A percentile compares a stretch with the other conserved stretches of the same genome.
These are phyloP conservation scores for Smallanthus sonchifolius DNA, from an alignment of 129 eudicot species.

Conservation along the genomic window DNA sequence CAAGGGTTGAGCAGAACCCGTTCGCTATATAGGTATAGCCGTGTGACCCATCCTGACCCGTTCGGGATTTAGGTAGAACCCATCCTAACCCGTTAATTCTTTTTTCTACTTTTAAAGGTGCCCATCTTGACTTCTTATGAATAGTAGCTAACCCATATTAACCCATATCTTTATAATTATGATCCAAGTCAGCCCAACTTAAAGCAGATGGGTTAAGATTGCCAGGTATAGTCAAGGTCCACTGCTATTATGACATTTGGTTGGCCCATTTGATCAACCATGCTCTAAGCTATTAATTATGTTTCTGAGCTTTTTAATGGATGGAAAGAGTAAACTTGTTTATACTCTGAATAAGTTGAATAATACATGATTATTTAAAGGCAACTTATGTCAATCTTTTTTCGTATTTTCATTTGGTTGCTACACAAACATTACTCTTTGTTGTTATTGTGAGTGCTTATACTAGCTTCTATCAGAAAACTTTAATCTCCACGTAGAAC, in stretches of 20 bases:
- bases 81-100: too few relatives aligned
- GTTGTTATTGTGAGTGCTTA: neutral
- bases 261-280: neutral
- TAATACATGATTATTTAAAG: neutral
- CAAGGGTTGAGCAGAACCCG: too few relatives aligned
- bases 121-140: too few relatives aligned
- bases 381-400: neutral
- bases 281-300: neutral
- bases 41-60: too few relatives aligned
- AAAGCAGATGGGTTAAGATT: too few relatives aligned
- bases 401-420: neutral
- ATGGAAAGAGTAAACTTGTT: constrained; percentile 10
- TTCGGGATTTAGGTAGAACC: too few relatives aligned
- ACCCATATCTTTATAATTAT: too few relatives aligned
- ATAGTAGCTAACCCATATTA: too few relatives aligned
- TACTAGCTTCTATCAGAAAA: neutral
- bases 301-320: neutral
- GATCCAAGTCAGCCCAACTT: too few relatives aligned
- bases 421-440: neutral
- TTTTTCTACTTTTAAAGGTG: too few relatives aligned
- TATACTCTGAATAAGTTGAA: neutral
- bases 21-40: too few relatives aligned
- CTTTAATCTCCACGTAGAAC: neutral
- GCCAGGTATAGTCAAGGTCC: too few relatives aligned
- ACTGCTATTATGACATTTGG: neutral